Base-by-base conservation (phyloP, 768 basidiomycete species). In the Pleurotus sapidus region DNA sequence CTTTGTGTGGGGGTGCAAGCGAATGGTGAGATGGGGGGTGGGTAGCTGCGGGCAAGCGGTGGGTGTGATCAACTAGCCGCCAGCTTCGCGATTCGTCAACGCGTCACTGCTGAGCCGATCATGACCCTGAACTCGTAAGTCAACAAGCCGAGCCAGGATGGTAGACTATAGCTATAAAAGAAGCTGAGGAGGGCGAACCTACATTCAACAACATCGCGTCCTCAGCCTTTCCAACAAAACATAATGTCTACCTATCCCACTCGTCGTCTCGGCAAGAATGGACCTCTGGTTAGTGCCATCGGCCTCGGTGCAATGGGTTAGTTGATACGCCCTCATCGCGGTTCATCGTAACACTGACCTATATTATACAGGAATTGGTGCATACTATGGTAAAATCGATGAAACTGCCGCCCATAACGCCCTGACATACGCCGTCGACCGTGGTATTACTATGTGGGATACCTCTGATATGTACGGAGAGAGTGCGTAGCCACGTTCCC, bases 241-340 rank as follows among this genome's bases (percentile, higher is more conserved):
- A n/a, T n/a, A n/a, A 54, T 54, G 51, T 18, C 51, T 54, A 38
- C 11, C 8, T 60, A 51, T 39, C 67, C 61, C 30, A 62, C 64
- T 42, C 64, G 64, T 20, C 55, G 54, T 15, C 65, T 70, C 14
- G 68, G 69, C 24, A 60, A 50, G 46, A 64, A 68, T 57, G 68
- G 68, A 5, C 68, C 68, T 3, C 46, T 18, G n/a, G 68, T 70
- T 42, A 63, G 63, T 34, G 65, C 68, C 3, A 62, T 69, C 11
- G 69, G 69, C 12, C 57, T 68, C 46, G 69, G 69, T 18, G 61
- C 66, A 4, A 67, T 65, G 66, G 66, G 68, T 68, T 42, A 23
- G 57, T 54, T 4, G 14, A 14, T 4, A 23, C 38, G 8, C 11
- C 4, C 24, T 40, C 4, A 6, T n/a, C 20, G 15, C 15, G 18